A percentile compares a stretch with the other conserved stretches of the same genome.
Conservation (phyloP, 192 early-diverging fungal species). For the Borealophlyctis nickersoniae region DNA sequence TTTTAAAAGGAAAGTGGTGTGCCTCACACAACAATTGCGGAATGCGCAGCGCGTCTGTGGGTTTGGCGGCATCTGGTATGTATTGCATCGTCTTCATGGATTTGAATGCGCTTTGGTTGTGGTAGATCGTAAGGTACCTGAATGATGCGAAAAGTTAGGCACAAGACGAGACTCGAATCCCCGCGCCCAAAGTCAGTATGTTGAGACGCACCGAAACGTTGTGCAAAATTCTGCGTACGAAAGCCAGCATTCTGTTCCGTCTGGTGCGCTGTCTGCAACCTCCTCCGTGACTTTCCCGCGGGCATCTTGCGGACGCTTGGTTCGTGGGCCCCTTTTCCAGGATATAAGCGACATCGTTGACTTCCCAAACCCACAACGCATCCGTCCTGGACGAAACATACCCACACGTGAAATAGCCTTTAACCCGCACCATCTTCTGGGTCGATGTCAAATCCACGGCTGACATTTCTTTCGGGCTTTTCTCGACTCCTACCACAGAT, state of each 20-base stretch:
- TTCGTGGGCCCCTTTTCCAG: too few species aligned
- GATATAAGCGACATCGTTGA: not conserved
- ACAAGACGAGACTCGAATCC: too few species aligned
- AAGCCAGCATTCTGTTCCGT: slow-evolving; percentile 35
- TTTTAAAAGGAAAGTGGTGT: not conserved
- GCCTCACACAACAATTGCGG: slow-evolving; percentile 45
- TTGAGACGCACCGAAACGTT: slow-evolving; percentile 32
- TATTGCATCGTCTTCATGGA: slow-evolving; percentile 33
- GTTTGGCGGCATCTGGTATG: slow-evolving; percentile 47
- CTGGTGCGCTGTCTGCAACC: slow-evolving; percentile 20
- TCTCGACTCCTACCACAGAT: not conserved
- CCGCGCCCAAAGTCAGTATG: too few species aligned
- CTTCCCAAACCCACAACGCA: not conserved
- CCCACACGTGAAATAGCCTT: slow-evolving; percentile 43
- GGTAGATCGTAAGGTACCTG: slow-evolving; percentile 41
- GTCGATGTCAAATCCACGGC: slow-evolving; percentile 25
- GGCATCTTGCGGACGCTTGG: not conserved
- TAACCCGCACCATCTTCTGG: slow-evolving; percentile 21
- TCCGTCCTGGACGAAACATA: slow-evolving; percentile 6
- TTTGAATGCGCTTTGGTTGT: slow-evolving; percentile 45
- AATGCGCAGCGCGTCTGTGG: slow-evolving; percentile 35
- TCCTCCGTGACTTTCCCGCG: slow-evolving; percentile 26
- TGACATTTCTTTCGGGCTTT: slow-evolving; percentile 5
- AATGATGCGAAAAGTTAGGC: too few species aligned
- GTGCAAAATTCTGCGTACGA: slow-evolving; percentile 34